Evolutionary conservation across 2,329 filamentous ascomycete species (phyloP), one percentile per base, ranked within the genome.

Genomic region (Botrytis elliptica): DNA sequence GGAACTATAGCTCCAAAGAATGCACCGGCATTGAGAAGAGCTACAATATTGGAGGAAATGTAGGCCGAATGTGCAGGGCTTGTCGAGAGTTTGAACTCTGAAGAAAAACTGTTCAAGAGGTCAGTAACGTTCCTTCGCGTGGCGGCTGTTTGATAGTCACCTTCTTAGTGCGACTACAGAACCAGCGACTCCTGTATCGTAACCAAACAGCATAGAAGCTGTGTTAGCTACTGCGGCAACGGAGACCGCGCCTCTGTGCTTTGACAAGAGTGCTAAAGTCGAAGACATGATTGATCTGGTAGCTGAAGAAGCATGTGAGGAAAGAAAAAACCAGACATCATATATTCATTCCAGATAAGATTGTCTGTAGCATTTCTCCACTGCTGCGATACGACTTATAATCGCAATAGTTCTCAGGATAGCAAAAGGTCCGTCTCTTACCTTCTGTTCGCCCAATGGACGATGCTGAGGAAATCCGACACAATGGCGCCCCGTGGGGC

Each of bases 1-100:
- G 86, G 83, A 60, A 83, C 76, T 73, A 87, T 84, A 74, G 85
- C 86, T n/a, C 85, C 86, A 33, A 85, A 83, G 73, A 88, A 85
- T 40, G 85, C 85, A 38, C 86, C 86, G 22, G 85, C 83, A 76
- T 87, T 85, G 69, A 87, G 85, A 40, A 87, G 83, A 1, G 85
- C 84, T 33, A 86, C 84, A 52, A 84, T 83, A 67, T 86, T 84
- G 12, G 73, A 75, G 12, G 76, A 74, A 38, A 77, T 69, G n/a
- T 74, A 64, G 44, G 74, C 66, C 52, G 74, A 73, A 22, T 75
- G 74, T 29, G 42, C 65, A 44, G 55, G 38, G 55, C 67, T 70
- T 14, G 72, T 74, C 22, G 75, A 75, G 65, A 77, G 74, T 36
- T 74, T 64, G 63, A 76, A 77, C 10, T 71, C 70, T 9, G 36